Evolutionary conservation across 2,329 filamentous ascomycete genomes (phyloP), one percentile per base, ranked within the genome.

Genomic region (Bipolaris bicolor): DNA sequence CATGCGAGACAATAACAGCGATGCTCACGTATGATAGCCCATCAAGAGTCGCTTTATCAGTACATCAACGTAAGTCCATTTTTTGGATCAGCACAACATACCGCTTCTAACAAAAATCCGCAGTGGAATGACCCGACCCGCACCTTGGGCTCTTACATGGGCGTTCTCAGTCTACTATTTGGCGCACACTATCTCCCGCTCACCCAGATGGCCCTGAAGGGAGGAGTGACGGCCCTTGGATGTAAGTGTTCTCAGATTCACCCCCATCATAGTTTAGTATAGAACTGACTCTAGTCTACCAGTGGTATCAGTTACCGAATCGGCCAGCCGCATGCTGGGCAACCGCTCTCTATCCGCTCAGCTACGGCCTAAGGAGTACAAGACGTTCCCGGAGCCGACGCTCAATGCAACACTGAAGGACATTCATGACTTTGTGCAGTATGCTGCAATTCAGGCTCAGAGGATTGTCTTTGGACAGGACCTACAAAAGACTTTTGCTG

Each of bases 181-280:
- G 48, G 48, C 3, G 48, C 37, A 33, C 48, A 50, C 26, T 50
- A 50, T n/a, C 34, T 50, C 11, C 48, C 48, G 1, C 48, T 50
- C 22, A 50, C 48, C 15, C 48, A 50, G n/a, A 50, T 50, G 18
- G 48, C 36, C n/a, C 36, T 41, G 11, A 50, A 50, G 36, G 48
- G n/a, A 3, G 48, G 48, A 31, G 48, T 50, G 22, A 50, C 48
- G 5, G 34, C 48, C 18, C 22, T 50, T 31, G 37, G 48, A 41
- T 41, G 48, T 50, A 41, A 33, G 31, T 22, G 10, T 3, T 26
- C 33, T 40, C 15, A 9, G 15, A 16, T 6, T 4, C n/a, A 31
- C 22, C 10, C 5, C 3, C 2, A 13, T 18, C 2, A n/a, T 44
- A 7, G 0, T 20, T 45, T 2, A 18, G 41, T 13, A 31, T 3